Conservation (phyloP, 768 basidiomycete species). For the Lactarius sanguifluus region DNA sequence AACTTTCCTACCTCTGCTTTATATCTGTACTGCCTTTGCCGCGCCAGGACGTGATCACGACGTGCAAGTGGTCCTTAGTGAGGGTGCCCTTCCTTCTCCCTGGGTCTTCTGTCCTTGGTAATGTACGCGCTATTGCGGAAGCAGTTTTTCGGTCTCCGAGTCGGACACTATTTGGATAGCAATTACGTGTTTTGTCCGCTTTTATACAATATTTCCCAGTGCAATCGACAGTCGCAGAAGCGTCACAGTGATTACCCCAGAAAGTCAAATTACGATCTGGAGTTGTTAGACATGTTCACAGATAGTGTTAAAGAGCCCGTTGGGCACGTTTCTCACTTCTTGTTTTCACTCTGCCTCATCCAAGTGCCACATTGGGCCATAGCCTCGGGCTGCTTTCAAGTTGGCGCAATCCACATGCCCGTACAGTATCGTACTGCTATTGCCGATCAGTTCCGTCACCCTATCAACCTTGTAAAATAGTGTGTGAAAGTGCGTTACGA, state of each 20-base stretch:
- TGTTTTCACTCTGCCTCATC: slow-evolving; percentile 21
- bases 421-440: background rate
- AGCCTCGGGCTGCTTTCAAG: slow-evolving; percentile 11
- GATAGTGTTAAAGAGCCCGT: background rate
- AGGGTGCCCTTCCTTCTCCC: slow-evolving; percentile 1
- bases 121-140: no score
- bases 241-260: background rate
- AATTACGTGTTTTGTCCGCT: slow-evolving; percentile 12
- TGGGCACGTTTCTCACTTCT: background rate
- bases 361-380: slow-evolving; percentile 22
- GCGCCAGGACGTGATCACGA: slow-evolving; percentile 44
- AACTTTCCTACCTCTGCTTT: slow-evolving; percentile 38
- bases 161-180: slow-evolving; percentile 30
- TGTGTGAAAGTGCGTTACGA: background rate
- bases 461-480: background rate
- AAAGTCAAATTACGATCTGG: slow-evolving; percentile 19
- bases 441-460: background rate
- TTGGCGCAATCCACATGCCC: slow-evolving; percentile 20
- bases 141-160: slow-evolving; percentile 1
- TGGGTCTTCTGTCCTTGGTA: no score
- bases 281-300: background rate
- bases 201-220: slow-evolving; percentile 23
- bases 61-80: slow-evolving; percentile 46
- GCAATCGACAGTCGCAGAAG: slow-evolving; percentile 13
- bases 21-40: slow-evolving; percentile 39